phyloP scores from a whole-genome alignment of 495 filamentous ascomycete genomes.

The Penicillium daleae region DNA sequence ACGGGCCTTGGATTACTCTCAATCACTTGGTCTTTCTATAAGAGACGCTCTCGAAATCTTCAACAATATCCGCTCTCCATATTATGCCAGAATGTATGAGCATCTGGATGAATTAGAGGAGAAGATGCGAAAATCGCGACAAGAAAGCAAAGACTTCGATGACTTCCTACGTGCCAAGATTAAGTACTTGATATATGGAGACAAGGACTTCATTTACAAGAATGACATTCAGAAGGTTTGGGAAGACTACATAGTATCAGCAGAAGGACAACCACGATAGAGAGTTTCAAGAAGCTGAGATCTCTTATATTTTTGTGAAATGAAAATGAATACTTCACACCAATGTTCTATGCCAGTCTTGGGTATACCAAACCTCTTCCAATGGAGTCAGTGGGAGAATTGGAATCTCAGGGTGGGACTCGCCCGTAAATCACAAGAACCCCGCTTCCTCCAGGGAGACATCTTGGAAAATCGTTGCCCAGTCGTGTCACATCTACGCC shows the following conservation, averaged over 20 bases:
- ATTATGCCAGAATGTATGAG: constrained; percentile 42
- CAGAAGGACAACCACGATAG: not conserved
- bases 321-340: not conserved
- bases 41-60: constrained; percentile 45
- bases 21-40: constrained; percentile 21
- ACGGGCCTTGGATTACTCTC: constrained; percentile 39
- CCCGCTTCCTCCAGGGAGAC: not conserved
- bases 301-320: not conserved
- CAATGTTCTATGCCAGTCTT: not conserved
- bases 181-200: constrained; percentile 25
- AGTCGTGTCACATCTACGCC: not conserved
- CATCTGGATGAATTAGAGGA: constrained; percentile 34
- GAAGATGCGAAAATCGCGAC: constrained; percentile 26
- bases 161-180: constrained; percentile 37
- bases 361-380: not conserved
- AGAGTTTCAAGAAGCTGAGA: no score
- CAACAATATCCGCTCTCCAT: constrained; percentile 46
- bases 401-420: not conserved
- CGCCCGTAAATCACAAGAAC: not conserved
- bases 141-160: constrained; percentile 32
- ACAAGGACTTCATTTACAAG: constrained; percentile 48
- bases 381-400: not conserved
- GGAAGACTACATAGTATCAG: constrained; percentile 27
- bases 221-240: constrained; percentile 49
- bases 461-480: not conserved